These are phyloP conservation scores for Trichosporon sp. DNA, from an alignment of 1,284 basidiomycete species.

Conservation along the genomic window DNA sequence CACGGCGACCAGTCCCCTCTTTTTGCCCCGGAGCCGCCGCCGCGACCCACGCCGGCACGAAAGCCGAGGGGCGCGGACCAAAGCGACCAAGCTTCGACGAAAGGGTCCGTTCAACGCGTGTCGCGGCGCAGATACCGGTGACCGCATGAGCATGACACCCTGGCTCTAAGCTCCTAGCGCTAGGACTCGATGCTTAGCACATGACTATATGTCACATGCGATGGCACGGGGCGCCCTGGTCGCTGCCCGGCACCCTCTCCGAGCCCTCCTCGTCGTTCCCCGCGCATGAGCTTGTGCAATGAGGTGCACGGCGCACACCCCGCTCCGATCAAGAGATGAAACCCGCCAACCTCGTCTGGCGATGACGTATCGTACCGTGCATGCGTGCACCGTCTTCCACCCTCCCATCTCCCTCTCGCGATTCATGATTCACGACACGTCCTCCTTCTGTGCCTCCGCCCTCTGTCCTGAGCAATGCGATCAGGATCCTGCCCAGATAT, in stretches of 20 bases:
- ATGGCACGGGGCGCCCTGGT: neutral
- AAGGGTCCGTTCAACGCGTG: conserved; percentile 3
- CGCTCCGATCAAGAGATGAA: neutral
- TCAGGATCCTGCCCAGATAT: neutral
- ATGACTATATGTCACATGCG: neutral
- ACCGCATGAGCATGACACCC: neutral
- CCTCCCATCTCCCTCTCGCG: neutral
- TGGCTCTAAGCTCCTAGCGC: neutral
- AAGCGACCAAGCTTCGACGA: neutral
- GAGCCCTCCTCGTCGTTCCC: neutral
- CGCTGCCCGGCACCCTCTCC: neutral
- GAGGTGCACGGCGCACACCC: neutral
- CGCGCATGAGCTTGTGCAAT: neutral
- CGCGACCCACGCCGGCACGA: neutral
- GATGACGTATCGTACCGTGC: neutral
- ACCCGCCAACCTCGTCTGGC: neutral
- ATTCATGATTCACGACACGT: neutral
- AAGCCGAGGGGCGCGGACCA: neutral
- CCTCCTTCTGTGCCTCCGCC: neutral
- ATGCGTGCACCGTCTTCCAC: neutral
- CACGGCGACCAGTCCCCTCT: neutral
- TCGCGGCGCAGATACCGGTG: conserved; percentile 2
- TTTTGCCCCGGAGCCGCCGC: neutral
- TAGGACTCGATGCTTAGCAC: neutral
- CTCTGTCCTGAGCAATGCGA: too few relatives aligned